phyloP scores from a whole-genome alignment of 2,329 filamentous ascomycete species.

The Microdochium nivale region DNA sequence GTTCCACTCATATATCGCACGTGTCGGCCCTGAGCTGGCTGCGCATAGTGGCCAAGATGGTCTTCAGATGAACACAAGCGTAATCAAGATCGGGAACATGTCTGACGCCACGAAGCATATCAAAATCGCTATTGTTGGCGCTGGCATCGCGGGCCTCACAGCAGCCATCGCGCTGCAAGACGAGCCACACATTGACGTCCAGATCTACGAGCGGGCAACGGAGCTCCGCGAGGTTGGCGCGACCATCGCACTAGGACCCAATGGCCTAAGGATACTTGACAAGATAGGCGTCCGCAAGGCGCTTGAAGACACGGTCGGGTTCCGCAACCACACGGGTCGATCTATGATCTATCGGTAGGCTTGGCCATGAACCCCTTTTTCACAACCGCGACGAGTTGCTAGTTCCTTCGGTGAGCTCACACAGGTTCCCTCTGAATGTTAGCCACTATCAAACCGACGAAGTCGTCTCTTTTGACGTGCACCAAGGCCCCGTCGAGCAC shows the following conservation, averaged over 20 bases:
- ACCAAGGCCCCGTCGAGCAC: neutral
- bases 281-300: conserved; percentile 38
- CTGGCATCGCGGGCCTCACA: conserved; percentile 40
- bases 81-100: neutral
- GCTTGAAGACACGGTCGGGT: conserved; percentile 28
- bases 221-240: conserved; percentile 38
- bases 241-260: conserved; percentile 40
- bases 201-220: conserved; percentile 39
- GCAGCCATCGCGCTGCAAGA: conserved; percentile 35
- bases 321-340: conserved; percentile 28
- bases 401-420: neutral
- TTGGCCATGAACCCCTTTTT: neutral
- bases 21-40: neutral
- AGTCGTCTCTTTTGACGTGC: conserved; percentile 25
- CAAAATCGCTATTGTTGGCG: conserved; percentile 35
- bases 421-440: neutral
- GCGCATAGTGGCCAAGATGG: neutral
- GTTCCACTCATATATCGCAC: neutral
- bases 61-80: neutral
- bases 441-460: conserved; percentile 35
- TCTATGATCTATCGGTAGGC: conserved; percentile 36
- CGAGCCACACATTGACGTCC: conserved; percentile 30
- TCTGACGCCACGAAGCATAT: neutral
- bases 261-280: conserved; percentile 42
- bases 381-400: neutral